Evolutionary conservation across 1,284 basidiomycete genomes (phyloP), one percentile per base, ranked within the genome.

Genomic region (Inonotus hispidus): DNA sequence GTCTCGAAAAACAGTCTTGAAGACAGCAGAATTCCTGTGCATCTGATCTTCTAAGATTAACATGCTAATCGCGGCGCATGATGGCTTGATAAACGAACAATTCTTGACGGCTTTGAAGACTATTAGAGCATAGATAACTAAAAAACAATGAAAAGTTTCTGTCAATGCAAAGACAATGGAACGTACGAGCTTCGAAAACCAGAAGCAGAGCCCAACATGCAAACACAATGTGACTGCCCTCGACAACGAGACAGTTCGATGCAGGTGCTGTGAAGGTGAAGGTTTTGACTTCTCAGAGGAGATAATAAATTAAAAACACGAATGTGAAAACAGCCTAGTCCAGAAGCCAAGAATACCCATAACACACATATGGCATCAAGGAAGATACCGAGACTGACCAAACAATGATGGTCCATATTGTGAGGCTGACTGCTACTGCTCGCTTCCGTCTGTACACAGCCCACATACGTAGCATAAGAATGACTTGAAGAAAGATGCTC

Each of bases 341-440:
- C 19, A 2, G 13, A 14, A 5, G 46, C n/a, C 19, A 27, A 23
- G 4, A 14, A 10, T 11, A 46, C 55, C 47, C 19, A 57, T 43
- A 57, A 16, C 37, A n/a, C n/a, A n/a, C n/a, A 10, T 1, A 57
- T 8, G 23, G 56, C 32, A 35, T 57, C 37, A 11, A 57, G 41
- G 16, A 57, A 57, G 27, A 57, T 46, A n/a, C 56, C 45, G n/a
- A 57, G 43, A n/a, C 43, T 29, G n/a, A 25, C 56, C 56, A 57
- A n/a, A 32, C 47, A n/a, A 47, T 32, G 14, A 47, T 47, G 41
- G 56, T 57, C 56, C 56, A 57, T 21, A 57, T 32, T 16, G 35
- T 25, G 11, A 57, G 46, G 29, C 56, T 43, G 11, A 57, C 47
- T 35, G 56, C 56, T 4, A 57, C 29, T 25, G 32, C 46, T 14